Evolutionary conservation across 176 grass and related monocot species (phyloP), one percentile per base, ranked within the genome.

Genomic region (Puya raimondii): DNA sequence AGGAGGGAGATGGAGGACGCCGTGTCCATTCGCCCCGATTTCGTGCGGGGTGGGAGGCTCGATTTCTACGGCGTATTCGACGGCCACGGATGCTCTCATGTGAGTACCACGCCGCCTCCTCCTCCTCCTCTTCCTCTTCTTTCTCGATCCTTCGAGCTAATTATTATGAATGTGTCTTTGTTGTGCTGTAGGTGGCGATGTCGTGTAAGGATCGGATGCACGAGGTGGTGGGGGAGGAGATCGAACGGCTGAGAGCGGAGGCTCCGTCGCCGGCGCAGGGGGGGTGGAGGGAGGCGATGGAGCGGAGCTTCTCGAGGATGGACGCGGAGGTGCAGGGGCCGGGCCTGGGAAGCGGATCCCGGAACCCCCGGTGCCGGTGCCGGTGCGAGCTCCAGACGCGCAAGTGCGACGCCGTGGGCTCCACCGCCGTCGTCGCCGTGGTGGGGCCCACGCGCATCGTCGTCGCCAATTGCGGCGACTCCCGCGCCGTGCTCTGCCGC

Each of bases 71-170:
- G 76, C 21, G 79, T 96, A 0, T 96, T 89, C 71, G 93, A 96
- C 70, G 88, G 93, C 79, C 93, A 96, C 22, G 93, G 93, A 50
- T 96, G 93, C 81, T 96, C 89, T 0, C 93, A 96, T 81, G 93
- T 96, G 58, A 78, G 83, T 67, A 18, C 17, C 5, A 18, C 3
- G 48, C 27, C 20, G 52, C 58, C 25, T 26, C 48, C 29, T 68
- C 16, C 9, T 7, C 29, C 54, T 54, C 23, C 12, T 11, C 48
- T 1, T 58, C 51, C 0, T 13, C 3, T 48, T 47, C 23, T 12
- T 57, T 52, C 2, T 42, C 4, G 7, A 4, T 11, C 53, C 12
- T 49, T 15, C 21, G n/a, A 23, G 14, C 47, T 18, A 9, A 63
- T 33, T 49, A 23, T 23, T 2, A 13, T 3, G 22, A 7, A 10